These are phyloP conservation scores for Zasmidium cellare DNA, from an alignment of 2,329 filamentous ascomycete species.

Conservation along the genomic window DNA sequence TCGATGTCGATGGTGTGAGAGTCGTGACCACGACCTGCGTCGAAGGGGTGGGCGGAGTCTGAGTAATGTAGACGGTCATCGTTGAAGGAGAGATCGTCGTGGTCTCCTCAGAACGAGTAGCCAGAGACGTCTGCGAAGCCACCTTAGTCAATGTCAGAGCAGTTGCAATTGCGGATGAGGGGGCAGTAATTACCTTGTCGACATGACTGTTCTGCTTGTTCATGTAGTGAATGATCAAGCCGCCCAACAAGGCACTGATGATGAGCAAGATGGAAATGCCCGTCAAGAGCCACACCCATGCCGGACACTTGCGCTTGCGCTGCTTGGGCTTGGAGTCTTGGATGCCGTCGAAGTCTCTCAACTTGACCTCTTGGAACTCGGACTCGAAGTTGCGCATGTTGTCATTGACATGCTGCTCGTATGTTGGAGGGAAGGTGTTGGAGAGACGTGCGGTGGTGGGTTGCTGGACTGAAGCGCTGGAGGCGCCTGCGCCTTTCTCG, in stretches of 20 bases:
- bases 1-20: neutral
- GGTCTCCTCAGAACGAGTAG: neutral
- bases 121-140: neutral
- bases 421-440: slow-evolving; percentile 10
- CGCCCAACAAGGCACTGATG: neutral
- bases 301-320: slow-evolving; percentile 5
- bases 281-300: neutral
- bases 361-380: slow-evolving; percentile 1
- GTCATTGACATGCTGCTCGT: slow-evolving; percentile 18
- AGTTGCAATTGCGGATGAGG: neutral
- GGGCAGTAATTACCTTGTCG: neutral
- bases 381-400: slow-evolving; percentile 10
- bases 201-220: neutral
- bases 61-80: slow-evolving; percentile 1
- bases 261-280: slow-evolving; percentile 3
- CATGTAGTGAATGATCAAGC: neutral
- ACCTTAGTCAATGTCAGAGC: neutral
- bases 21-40: neutral
- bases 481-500: slow-evolving; percentile 12
- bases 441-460: neutral
- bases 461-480: neutral
- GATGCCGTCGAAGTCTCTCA: neutral
- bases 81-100: neutral
- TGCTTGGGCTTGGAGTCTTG: neutral
- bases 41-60: neutral